Evolutionary conservation across 441 rosid genomes (phyloP).

Genomic region (Euphorbia corollata): DNA sequence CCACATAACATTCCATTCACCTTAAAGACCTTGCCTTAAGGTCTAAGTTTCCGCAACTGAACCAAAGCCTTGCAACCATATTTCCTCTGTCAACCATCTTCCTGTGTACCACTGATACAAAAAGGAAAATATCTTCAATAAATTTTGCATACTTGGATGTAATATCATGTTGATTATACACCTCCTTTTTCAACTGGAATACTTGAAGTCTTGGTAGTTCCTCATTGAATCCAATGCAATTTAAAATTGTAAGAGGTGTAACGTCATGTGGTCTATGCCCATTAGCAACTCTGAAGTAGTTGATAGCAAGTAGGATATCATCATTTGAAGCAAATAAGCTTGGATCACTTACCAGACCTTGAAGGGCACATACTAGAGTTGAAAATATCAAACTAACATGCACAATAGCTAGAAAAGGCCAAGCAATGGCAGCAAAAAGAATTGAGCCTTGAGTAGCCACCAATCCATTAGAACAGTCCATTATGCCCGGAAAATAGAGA

Average conservation of each 20-base stretch:
- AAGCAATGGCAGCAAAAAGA: slow-evolving; percentile 91
- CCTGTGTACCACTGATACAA: too few relatives aligned
- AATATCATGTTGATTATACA: too few relatives aligned
- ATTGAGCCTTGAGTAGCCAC: slow-evolving; percentile 96
- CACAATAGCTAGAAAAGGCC: slow-evolving; percentile 87
- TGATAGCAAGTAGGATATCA: slow-evolving; percentile 91
- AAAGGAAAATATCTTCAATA: too few relatives aligned
- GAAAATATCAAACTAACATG: slow-evolving; percentile 90
- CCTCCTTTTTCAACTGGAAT: too few relatives aligned
- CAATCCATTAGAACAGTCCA: slow-evolving; percentile 98
- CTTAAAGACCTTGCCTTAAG: too few relatives aligned
- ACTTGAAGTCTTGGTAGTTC: too few relatives aligned
- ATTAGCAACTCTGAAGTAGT: slow-evolving; percentile 85
- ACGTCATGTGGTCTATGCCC: slow-evolving; percentile 81
- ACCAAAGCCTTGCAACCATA: too few relatives aligned
- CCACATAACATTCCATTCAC: too few relatives aligned
- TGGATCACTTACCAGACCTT: slow-evolving; percentile 93
- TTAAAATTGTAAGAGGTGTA: slow-evolving; percentile 78
- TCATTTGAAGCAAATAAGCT: slow-evolving; percentile 95
- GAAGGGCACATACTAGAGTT: slow-evolving; percentile 97
- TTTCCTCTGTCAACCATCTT: too few relatives aligned
- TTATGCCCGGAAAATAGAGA: slow-evolving; percentile 95
- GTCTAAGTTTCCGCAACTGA: too few relatives aligned
- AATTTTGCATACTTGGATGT: too few relatives aligned
- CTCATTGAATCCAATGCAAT: slow-evolving; percentile 84